Percentiles rank a stretch among this genome's conserved stretches.
Conservation (phyloP, 1,284 basidiomycete genomes). For the Ganoderma sinense region DNA sequence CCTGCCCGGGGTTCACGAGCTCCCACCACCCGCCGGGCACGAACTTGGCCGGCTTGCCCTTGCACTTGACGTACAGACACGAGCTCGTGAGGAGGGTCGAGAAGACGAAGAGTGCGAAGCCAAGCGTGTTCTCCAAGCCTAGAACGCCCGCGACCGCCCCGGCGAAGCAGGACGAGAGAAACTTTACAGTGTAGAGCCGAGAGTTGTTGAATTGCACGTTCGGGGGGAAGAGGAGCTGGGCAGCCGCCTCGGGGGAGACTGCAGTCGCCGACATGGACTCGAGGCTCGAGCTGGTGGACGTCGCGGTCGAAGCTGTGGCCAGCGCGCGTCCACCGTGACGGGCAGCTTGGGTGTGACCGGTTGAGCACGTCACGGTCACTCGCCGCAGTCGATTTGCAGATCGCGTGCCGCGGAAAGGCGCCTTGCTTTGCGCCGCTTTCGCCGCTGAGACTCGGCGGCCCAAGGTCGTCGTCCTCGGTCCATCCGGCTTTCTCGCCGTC, state of each 20-base stretch:
- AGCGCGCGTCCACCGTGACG: neutral
- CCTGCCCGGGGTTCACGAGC: conserved; percentile 82
- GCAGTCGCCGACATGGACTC: conserved; percentile 34
- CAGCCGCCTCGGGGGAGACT: conserved; percentile 51
- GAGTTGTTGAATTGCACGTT: conserved; percentile 77
- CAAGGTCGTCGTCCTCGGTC: conserved; percentile 11
- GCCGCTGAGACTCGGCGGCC: conserved; percentile 12
- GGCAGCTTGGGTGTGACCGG: neutral
- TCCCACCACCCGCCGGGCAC: conserved; percentile 68
- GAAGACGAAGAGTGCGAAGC: conserved; percentile 80
- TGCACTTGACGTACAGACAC: conserved; percentile 77
- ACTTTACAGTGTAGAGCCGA: conserved; percentile 69
- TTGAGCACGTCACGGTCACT: conserved; percentile 21
- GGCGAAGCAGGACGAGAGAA: conserved; percentile 82
- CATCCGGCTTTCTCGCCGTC: conserved; percentile 4
- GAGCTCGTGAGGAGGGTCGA: conserved; percentile 73
- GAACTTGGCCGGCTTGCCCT: conserved; percentile 64
- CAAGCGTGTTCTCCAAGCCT: conserved; percentile 83
- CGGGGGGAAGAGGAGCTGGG: conserved; percentile 73
- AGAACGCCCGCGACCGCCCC: conserved; percentile 88
- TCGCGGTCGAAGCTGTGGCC: conserved; percentile 24
- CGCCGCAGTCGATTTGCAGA: conserved; percentile 12
- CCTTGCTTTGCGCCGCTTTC: conserved; percentile 8
- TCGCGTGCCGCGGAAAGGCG: conserved; percentile 1
- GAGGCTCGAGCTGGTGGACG: conserved; percentile 21